phyloP scores from a whole-genome alignment of 352 stramenopile species.

The Phytophthora tubulina region DNA sequence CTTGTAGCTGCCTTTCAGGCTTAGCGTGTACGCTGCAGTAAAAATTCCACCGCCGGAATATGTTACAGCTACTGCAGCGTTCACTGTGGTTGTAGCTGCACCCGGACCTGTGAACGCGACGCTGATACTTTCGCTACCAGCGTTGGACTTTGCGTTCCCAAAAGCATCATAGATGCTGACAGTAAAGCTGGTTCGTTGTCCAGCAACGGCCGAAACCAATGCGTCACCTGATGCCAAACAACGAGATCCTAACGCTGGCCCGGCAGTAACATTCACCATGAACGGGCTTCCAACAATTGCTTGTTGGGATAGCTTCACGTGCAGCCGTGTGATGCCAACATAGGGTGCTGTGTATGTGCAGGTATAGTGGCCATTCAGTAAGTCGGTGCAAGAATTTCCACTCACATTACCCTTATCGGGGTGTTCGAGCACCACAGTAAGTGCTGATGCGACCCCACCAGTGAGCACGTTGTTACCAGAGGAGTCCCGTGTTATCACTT shows the following conservation, averaged over 20 bases:
- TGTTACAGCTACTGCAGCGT: constrained; percentile 34
- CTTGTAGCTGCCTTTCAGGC: constrained; percentile 54
- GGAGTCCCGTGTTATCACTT: constrained; percentile 63
- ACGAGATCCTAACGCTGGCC: constrained; percentile 54
- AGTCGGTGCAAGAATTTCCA: constrained; percentile 54
- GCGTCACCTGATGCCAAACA: constrained; percentile 54
- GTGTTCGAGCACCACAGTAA: constrained; percentile 55
- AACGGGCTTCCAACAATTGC: constrained; percentile 65
- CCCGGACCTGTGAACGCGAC: constrained; percentile 51
- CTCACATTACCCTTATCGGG: constrained; percentile 45
- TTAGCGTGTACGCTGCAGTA: constrained; percentile 53
- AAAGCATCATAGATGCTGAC: constrained; percentile 67
- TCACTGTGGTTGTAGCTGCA: constrained; percentile 30
- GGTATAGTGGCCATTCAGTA: constrained; percentile 66
- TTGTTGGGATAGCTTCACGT: constrained; percentile 39
- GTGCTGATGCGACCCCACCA: constrained; percentile 46
- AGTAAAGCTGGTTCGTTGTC: constrained; percentile 55
- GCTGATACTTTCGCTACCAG: constrained; percentile 53
- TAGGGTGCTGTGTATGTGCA: constrained; percentile 70
- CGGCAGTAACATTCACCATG: constrained; percentile 53
- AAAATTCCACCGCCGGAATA: constrained; percentile 55
- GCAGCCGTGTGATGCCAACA: constrained; percentile 49
- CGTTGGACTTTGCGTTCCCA: constrained; percentile 71
- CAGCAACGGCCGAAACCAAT: constrained; percentile 66
- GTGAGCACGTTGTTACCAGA: constrained; percentile 61